phyloP scores from a whole-genome alignment of 2,329 filamentous ascomycete genomes.

The Neurospora sp. region DNA sequence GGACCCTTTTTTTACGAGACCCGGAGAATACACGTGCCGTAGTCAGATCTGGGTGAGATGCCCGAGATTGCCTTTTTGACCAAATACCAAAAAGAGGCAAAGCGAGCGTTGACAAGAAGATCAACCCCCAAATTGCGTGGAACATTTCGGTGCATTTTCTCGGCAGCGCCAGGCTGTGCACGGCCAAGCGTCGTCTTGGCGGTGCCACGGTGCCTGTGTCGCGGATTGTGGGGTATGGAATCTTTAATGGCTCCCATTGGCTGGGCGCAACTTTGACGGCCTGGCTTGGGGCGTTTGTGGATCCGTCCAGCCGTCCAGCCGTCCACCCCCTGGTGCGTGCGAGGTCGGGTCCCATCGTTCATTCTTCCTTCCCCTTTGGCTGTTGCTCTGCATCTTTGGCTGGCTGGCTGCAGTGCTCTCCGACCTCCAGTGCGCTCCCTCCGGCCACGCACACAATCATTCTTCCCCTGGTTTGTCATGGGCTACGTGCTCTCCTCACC shows the following conservation, averaged over 20 bases:
- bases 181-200: not conserved
- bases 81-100: not conserved
- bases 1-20: not conserved
- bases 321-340: not conserved
- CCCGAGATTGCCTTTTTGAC: not conserved
- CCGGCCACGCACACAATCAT: not conserved
- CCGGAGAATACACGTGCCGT: not conserved
- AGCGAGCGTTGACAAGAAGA: not conserved
- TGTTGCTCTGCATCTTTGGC: slow-evolving; percentile 1
- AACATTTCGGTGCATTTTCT: not conserved
- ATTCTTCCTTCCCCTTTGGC: not conserved
- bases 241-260: not conserved
- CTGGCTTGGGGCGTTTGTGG: not conserved
- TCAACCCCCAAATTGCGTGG: not conserved
- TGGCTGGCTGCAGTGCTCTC: not conserved
- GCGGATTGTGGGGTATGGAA: not conserved
- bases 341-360: not conserved
- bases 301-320: not conserved
- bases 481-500: not conserved
- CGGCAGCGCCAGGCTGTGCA: not conserved
- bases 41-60: not conserved
- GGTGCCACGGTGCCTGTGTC: not conserved
- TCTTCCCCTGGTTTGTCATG: not conserved
- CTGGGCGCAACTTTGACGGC: not conserved
- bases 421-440: not conserved